Conservation (phyloP, 352 stramenopile species). For the Salisapilia sapeloensis region DNA sequence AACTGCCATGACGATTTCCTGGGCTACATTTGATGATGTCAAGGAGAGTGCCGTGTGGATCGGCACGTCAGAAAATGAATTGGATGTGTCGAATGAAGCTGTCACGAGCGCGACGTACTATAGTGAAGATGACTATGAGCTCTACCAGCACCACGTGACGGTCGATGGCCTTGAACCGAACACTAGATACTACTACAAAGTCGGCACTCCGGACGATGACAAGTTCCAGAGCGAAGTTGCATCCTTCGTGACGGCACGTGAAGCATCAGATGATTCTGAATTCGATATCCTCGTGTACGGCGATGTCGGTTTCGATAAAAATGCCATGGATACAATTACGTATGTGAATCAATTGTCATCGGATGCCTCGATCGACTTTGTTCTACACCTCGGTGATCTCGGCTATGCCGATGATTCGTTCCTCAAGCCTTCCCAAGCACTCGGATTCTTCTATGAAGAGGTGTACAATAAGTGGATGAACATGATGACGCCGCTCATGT, state of each 20-base stretch:
- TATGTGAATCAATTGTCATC: conserved; percentile 20
- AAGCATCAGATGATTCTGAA: conserved; percentile 6
- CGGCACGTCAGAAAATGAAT: conserved; percentile 7
- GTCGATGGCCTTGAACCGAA: conserved; percentile 8
- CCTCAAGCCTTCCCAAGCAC: conserved; percentile 6
- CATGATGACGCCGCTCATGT: conserved; percentile 26
- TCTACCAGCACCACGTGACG: conserved; percentile 22
- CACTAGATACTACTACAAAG: conserved; percentile 32
- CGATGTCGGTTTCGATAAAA: conserved; percentile 21
- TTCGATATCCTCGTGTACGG: conserved; percentile 41
- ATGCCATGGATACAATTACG: conserved; percentile 16
- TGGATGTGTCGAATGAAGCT: conserved; percentile 4
- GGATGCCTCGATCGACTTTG: conserved; percentile 18
- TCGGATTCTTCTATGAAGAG: conserved; percentile 76
- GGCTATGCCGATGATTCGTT: conserved; percentile 24
- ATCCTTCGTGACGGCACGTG: conserved; percentile 15
- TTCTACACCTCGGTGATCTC: conserved; percentile 64
- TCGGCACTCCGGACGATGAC: conserved; percentile 10
- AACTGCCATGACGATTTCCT: conserved; percentile 41
- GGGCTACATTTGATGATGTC: conserved; percentile 26
- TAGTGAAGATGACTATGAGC: conserved; percentile 20
- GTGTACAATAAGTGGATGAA: conserved; percentile 80
- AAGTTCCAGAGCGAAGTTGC: conserved; percentile 10
- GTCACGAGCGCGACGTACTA: conserved; percentile 24
- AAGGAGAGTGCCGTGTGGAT: conserved; percentile 26